phyloP scores from a whole-genome alignment of 257 asterid species.

The Parsonsia alboflavescens region DNA sequence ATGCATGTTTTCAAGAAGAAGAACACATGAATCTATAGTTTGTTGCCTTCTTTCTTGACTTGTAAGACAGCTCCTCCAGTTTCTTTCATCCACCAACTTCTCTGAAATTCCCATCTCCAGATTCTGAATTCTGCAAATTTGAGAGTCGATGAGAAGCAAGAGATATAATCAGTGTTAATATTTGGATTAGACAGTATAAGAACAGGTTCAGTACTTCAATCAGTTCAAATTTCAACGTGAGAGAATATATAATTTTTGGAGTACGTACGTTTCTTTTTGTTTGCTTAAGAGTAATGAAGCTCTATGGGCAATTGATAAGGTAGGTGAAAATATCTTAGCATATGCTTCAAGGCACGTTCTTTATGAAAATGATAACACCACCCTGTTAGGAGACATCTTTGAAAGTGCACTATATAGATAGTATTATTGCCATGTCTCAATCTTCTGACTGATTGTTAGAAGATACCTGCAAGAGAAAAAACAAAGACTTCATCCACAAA shows the following conservation, averaged over 20 bases:
- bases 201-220: not conserved
- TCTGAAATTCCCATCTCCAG: too few relatives aligned
- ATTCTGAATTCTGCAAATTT: not conserved
- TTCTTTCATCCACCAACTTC: not conserved
- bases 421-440: not conserved
- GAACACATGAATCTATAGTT: not conserved
- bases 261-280: not conserved
- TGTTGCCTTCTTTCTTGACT: not conserved
- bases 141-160: not conserved
- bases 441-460: not conserved
- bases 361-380: not conserved
- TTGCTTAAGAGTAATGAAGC: not conserved
- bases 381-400: not conserved
- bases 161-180: too few relatives aligned
- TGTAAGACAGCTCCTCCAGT: not conserved
- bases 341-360: not conserved
- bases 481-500: not conserved
- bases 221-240: not conserved
- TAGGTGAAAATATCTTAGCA: not conserved
- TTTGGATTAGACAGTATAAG: too few relatives aligned
- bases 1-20: not conserved
- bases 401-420: not conserved
- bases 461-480: not conserved
- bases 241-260: not conserved
- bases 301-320: not conserved